These are phyloP conservation scores for Microcos paniculata DNA, from an alignment of 345 rosid genomes.

Conservation along the genomic window DNA sequence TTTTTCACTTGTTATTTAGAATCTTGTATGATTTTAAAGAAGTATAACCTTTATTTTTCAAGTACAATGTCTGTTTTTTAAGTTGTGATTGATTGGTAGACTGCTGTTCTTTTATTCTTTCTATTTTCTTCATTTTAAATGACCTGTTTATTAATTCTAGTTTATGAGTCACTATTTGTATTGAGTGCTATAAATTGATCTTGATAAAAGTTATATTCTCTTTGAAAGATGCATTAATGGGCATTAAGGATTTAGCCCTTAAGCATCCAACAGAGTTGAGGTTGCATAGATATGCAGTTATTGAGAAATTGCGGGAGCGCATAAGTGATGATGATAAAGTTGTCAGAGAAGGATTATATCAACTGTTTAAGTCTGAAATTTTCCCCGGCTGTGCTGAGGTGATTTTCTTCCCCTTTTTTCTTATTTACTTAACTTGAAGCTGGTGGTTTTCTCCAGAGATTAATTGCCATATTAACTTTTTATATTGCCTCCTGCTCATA, in stretches of 20 bases:
- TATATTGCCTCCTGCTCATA: background rate
- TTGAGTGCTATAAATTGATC: background rate
- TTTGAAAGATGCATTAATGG: conserved; percentile 70
- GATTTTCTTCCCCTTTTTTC: conserved; percentile 11
- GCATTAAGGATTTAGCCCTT: conserved; percentile 64
- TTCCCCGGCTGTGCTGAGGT: conserved; percentile 82
- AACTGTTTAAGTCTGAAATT: conserved; percentile 52
- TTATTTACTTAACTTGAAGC: background rate
- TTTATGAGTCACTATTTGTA: background rate
- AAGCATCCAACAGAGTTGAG: conserved; percentile 69
- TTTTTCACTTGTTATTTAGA: background rate
- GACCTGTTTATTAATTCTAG: background rate
- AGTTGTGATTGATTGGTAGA: background rate
- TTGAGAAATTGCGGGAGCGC: conserved; percentile 71
- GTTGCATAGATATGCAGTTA: conserved; percentile 48
- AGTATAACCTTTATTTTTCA: background rate
- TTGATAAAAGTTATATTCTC: conserved; percentile 13
- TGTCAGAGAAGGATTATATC: conserved; percentile 64
- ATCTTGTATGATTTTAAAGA: background rate
- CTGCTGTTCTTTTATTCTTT: background rate
- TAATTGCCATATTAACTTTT: background rate
- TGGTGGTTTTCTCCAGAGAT: background rate
- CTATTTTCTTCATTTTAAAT: background rate
- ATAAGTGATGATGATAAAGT: conserved; percentile 60
- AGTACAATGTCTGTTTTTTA: background rate